Base-by-base conservation (phyloP, 225 moss, liverwort and hornwort species). In the Rhytidiadelphus loreus region DNA sequence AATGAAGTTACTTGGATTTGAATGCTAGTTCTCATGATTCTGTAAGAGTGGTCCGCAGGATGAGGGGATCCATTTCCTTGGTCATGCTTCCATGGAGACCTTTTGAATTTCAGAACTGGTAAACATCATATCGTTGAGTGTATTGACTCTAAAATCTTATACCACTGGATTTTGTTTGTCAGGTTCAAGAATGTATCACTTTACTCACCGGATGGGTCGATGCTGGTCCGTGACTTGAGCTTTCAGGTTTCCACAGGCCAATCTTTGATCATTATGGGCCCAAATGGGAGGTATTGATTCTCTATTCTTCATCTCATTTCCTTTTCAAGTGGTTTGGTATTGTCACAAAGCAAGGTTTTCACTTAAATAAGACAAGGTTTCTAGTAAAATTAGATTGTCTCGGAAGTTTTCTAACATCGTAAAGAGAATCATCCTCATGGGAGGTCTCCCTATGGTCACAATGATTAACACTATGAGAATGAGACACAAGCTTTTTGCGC, bases 181-280 rank as follows among this genome's bases (percentile, higher is more conserved):
- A 92, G 93, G 88, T 93, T 93, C 88, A 92, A 91, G 83, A 86
- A 89, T 50, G 93, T 92, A 55, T 89, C 90, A 35, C 92, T 93
- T 56, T 93, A 91, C 84, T 93, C 92, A 65, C 93, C 93, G 59
- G 92, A 93, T 89, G 93, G 92, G 44, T 86, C 92, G 57, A 83
- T 93, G 88, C 82, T 93, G 88, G 89, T 93, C 88, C 91, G 93
- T 46, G 91, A 92, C 62, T 85, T 93, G 84, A 90, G 90, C 88
- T 92, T 93, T 86, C 43, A 92, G 89, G 92, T 92, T 83, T 81
- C 88, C 76, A 60, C 86, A 68, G 91, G 92, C 58, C 62, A 92
- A 56, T 93, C 91, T 13, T 91, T 92, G 87, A 88, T 92, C 80
- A 93, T 93, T 71, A 93, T 93, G 93, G 93, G 92, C 69, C 90